phyloP scores from a whole-genome alignment of 2,329 filamentous ascomycete genomes.

The Monosporascus sp. region DNA sequence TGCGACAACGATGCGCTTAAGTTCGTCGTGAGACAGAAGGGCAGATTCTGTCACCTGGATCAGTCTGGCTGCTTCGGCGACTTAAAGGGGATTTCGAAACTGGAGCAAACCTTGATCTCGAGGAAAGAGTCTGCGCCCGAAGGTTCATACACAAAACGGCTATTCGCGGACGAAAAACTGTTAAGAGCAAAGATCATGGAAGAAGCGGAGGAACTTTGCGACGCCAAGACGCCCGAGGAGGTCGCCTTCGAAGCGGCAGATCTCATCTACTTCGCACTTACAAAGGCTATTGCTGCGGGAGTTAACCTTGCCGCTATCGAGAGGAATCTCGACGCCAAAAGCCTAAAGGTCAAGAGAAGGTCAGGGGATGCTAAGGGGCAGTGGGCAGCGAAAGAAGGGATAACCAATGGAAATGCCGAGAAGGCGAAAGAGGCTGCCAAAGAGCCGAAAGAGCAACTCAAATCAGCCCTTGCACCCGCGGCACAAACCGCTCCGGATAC shows the following conservation, averaged over 20 bases:
- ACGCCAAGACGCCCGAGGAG: constrained; percentile 75
- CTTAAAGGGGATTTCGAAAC: constrained; percentile 70
- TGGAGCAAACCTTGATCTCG: constrained; percentile 80
- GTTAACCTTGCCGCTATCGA: constrained; percentile 87
- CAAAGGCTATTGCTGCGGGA: constrained; percentile 79
- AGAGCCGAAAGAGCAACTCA: constrained; percentile 25
- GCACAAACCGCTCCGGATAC: constrained; percentile 32
- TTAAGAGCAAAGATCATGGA: constrained; percentile 96
- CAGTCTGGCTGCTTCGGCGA: constrained; percentile 91
- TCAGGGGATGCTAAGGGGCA: constrained; percentile 91
- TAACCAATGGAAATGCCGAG: constrained; percentile 35
- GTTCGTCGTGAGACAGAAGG: constrained; percentile 85
- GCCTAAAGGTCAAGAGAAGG: constrained; percentile 87
- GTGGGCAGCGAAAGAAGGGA: constrained; percentile 79
- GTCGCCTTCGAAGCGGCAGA: constrained; percentile 94
- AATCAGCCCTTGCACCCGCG: constrained; percentile 31
- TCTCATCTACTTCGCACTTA: constrained; percentile 90
- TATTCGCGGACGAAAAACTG: constrained; percentile 89
- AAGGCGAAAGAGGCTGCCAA: constrained; percentile 30
- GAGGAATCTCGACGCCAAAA: constrained; percentile 88
- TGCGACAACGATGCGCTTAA: constrained; percentile 91
- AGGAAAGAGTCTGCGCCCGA: constrained; percentile 77
- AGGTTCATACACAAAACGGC: constrained; percentile 87
- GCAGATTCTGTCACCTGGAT: constrained; percentile 89
- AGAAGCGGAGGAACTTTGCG: constrained; percentile 90